Base-by-base conservation (phyloP, 331 rosid genomes). In the Quercus tomentella region DNA sequence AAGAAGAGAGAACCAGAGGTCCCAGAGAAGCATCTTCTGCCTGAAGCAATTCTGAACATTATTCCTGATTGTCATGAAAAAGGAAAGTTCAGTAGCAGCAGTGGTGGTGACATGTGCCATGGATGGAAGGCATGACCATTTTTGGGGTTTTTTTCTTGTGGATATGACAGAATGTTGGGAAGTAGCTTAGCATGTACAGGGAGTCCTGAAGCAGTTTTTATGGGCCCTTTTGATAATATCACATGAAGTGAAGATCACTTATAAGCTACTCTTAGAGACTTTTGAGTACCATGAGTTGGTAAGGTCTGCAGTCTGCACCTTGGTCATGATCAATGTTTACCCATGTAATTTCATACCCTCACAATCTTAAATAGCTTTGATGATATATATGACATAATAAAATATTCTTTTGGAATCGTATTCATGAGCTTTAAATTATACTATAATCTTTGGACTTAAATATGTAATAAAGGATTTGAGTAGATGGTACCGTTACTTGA, bases 111-210 rank as follows among this genome's bases (percentile, higher is more conserved):
- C 60, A 16, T 75, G 72, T 55, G 68, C 49, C 9, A 69, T 51
- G 72, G 55, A n/a, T 60, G 79, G 69, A 65, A 74, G 79, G 30
- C 60, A 56, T 80, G 60, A 80, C 14, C 15, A 54, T 8, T 52
- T 16, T 52, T 77, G 54, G 65, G 25, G 51, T 30, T 28, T 30
- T 30, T 57, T 57, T 10, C 58, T 56, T 56, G 5, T 54, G 3
- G 16, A 49, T 49, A 14, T 2, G 54, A 49, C 18, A 49, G 54
- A 49, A 49, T 49, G 54, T 14, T 49, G 70, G 41, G 69, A 16
- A 41, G 70, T 63, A 7, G 21, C 30, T 28, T 15, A 60, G 81
- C 70, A 58, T 60, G 76, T 70, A 70, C 33, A 31, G 54, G 54
- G 5, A 49, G 35, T 35, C 25, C 79, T 52, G 15, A 10, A 55